Evolutionary conservation across 805 yeast genomes (phyloP).

Genomic region (Torulaspora franciscae): DNA sequence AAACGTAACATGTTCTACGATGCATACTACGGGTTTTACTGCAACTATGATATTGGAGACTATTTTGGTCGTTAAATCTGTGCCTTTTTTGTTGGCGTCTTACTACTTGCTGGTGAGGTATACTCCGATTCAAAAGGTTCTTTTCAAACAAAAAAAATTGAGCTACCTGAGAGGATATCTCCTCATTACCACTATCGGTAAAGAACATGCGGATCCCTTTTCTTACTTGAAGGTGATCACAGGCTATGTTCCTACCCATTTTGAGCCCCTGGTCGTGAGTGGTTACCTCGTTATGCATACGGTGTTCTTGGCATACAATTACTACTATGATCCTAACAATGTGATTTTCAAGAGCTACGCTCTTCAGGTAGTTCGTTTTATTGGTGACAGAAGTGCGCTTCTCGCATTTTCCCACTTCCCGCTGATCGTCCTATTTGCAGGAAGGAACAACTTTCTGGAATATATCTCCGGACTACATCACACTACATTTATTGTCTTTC

Average conservation of each 20-base stretch:
- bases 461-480: slow-evolving; percentile 58
- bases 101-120: slow-evolving; percentile 12
- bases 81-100: slow-evolving; percentile 15
- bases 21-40: slow-evolving; percentile 18
- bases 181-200: slow-evolving; percentile 16
- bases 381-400: slow-evolving; percentile 47
- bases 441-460: slow-evolving; percentile 65
- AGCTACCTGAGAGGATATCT: slow-evolving; percentile 18
- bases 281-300: slow-evolving; percentile 20
- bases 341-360: slow-evolving; percentile 12
- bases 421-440: slow-evolving; percentile 55
- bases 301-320: slow-evolving; percentile 12
- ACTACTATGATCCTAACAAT: slow-evolving; percentile 18
- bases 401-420: slow-evolving; percentile 49
- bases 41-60: slow-evolving; percentile 21
- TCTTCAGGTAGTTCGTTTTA: slow-evolving; percentile 26
- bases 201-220: slow-evolving; percentile 21
- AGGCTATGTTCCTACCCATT: slow-evolving; percentile 24
- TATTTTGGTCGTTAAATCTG: slow-evolving; percentile 15
- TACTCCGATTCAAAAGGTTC: slow-evolving; percentile 6
- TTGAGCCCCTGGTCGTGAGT: slow-evolving; percentile 19
- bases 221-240: slow-evolving; percentile 7
- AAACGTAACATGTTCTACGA: slow-evolving; percentile 4
- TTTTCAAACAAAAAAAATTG: slow-evolving; percentile 10
- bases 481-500: slow-evolving; percentile 59